Conservation (phyloP, 2,329 filamentous ascomycete genomes). For the Curvularia verruculosa region DNA sequence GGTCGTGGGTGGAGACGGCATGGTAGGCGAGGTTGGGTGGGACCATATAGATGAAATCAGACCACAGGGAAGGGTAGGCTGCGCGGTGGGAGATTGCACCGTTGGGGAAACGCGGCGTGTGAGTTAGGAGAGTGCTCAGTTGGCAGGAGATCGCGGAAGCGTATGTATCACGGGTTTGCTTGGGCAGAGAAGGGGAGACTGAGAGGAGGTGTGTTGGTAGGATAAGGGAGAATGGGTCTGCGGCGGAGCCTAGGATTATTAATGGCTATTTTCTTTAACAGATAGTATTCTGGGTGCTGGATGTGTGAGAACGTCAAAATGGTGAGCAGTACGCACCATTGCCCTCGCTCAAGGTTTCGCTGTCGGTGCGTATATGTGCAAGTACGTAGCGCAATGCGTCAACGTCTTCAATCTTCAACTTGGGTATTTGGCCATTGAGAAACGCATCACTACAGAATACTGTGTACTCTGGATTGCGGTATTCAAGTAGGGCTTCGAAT, state of each 20-base stretch:
- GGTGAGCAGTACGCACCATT: too few relatives aligned
- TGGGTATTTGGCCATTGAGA: constrained; percentile 36
- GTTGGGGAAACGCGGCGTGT: constrained; percentile 52
- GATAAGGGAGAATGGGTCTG: constrained; percentile 55
- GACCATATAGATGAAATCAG: constrained; percentile 58
- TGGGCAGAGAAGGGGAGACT: constrained; percentile 39
- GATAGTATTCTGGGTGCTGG: too few relatives aligned
- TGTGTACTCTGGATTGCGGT: constrained; percentile 44
- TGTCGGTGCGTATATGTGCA: constrained; percentile 39
- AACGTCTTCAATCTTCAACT: constrained; percentile 29
- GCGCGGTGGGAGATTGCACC: constrained; percentile 58
- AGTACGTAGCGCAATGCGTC: constrained; percentile 46
- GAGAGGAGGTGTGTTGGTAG: constrained; percentile 55
- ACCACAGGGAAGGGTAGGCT: constrained; percentile 54
- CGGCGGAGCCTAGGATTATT: constrained; percentile 33
- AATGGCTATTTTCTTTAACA: too few relatives aligned
- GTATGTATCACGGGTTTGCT: constrained; percentile 33
- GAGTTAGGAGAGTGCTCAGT: constrained; percentile 48
- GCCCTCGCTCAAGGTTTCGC: constrained; percentile 41
- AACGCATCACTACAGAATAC: constrained; percentile 50
- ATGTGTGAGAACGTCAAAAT: too few relatives aligned
- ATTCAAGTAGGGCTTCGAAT: constrained; percentile 51
- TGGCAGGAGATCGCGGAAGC: constrained; percentile 45
- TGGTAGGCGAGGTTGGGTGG: constrained; percentile 59
- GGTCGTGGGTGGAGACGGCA: constrained; percentile 49